Evolutionary conservation across 139 green algal species (phyloP).

Genomic region (Asterochloris sp.): DNA sequence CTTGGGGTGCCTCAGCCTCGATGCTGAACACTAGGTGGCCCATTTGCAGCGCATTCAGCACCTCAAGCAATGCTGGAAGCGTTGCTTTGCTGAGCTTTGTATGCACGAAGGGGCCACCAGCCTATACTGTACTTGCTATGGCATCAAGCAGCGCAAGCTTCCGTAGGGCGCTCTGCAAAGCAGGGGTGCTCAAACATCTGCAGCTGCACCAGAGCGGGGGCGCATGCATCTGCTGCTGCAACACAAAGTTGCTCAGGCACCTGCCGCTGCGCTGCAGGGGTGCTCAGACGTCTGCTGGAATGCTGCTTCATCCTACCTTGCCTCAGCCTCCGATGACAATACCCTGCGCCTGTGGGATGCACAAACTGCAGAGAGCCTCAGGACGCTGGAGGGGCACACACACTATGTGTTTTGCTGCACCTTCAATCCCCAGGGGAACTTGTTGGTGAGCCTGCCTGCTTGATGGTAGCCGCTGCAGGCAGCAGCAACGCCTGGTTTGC

Average conservation of each 20-base stretch:
- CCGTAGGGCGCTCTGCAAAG: neutral
- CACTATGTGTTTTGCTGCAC: conserved; percentile 83
- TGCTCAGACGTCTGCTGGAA: conserved; percentile 84
- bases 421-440: conserved; percentile 71
- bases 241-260: neutral
- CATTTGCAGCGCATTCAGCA: neutral
- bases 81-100: no score
- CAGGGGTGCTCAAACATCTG: neutral
- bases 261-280: conserved; percentile 26
- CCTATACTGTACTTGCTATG: neutral
- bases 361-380: conserved; percentile 46
- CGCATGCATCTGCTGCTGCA: neutral
- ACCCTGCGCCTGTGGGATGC: conserved; percentile 66
- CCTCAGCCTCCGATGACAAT: conserved; percentile 59
- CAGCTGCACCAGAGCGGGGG: neutral
- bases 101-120: neutral
- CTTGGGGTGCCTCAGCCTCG: neutral
- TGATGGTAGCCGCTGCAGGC: neutral
- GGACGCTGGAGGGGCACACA: conserved; percentile 72
- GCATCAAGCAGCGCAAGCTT: neutral
- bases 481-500: neutral
- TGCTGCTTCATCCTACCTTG: conserved; percentile 50
- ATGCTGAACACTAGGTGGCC: neutral
- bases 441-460: conserved; percentile 55
- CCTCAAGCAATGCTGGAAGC: neutral